These are phyloP conservation scores for Boletus barrowsii DNA, from an alignment of 768 basidiomycete species.

Conservation along the genomic window DNA sequence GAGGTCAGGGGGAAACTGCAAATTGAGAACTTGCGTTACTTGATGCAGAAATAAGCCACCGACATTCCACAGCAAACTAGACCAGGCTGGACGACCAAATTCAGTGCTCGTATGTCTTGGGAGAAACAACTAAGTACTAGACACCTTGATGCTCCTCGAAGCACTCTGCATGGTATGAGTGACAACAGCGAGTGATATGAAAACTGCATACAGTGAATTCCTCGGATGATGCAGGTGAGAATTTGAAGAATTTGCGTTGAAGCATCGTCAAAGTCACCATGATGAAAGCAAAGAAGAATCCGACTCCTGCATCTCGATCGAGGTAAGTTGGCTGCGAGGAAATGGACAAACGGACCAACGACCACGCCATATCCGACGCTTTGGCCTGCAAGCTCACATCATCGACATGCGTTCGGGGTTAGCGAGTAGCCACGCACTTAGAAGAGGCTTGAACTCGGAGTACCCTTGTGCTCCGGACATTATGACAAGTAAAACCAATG, in stretches of 20 bases:
- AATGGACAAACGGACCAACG: conserved; percentile 33
- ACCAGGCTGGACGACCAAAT: conserved; percentile 35
- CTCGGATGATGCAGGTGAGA: conserved; percentile 45
- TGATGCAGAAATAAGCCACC: conserved; percentile 5
- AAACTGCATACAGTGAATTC: conserved; percentile 39
- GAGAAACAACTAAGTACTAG: conserved; percentile 14
- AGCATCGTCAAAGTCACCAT: conserved; percentile 46
- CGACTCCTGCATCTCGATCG: conserved; percentile 35
- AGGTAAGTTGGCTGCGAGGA: neutral
- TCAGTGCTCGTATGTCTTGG: neutral
- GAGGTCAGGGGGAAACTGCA: neutral
- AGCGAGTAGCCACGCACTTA: too few relatives aligned
- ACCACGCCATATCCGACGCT: conserved; percentile 51
- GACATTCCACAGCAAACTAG: conserved; percentile 50
- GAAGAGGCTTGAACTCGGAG: conserved; percentile 39
- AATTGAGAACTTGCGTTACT: neutral
- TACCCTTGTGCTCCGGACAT: neutral
- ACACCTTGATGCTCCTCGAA: conserved; percentile 41
- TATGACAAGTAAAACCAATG: too few relatives aligned
- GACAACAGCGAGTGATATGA: neutral
- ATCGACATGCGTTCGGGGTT: neutral
- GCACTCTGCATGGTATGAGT: conserved; percentile 33
- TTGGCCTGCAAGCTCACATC: conserved; percentile 28
- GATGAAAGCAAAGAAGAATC: conserved; percentile 48
- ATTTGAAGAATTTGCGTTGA: conserved; percentile 33